These are phyloP conservation scores for Syzygium malaccense DNA, from an alignment of 441 rosid species.

Conservation along the genomic window DNA sequence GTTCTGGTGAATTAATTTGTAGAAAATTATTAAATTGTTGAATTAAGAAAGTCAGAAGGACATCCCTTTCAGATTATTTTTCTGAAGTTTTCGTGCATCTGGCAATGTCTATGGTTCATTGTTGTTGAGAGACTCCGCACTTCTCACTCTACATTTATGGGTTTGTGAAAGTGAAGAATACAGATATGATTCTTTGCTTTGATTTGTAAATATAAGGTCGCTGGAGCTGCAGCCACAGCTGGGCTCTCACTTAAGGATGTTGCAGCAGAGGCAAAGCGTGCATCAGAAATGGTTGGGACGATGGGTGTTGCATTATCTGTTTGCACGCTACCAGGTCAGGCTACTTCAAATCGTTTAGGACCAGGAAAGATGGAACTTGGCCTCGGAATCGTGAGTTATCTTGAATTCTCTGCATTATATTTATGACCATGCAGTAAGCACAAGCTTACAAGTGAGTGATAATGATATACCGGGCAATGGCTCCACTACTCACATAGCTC, in stretches of 20 bases:
- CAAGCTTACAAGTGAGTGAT: not conserved
- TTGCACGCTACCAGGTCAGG: constrained; percentile 90
- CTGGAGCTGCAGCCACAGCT: constrained; percentile 96
- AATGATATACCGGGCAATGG: not conserved
- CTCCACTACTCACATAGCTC: not conserved
- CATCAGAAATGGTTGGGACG: constrained; percentile 88
- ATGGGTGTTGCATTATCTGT: constrained; percentile 98
- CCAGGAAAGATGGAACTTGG: constrained; percentile 97
- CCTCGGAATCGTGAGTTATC: constrained; percentile 85
- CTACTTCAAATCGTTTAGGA: constrained; percentile 88
- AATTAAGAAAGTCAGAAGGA: not conserved
- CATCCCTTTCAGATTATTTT: not conserved
- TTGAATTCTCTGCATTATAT: not conserved
- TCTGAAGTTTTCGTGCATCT: not conserved
- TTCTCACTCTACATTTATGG: not conserved
- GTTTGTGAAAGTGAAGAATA: not conserved
- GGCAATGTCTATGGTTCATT: not conserved
- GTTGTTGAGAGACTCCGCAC: not conserved
- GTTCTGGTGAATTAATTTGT: not conserved
- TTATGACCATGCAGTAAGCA: not conserved
- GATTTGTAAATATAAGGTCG: constrained; percentile 40
- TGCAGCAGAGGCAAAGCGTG: constrained; percentile 77
- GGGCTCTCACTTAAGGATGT: constrained; percentile 80
- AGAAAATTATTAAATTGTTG: not conserved
- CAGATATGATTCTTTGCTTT: not conserved